These are phyloP conservation scores for Panus rudis DNA, from an alignment of 768 basidiomycete genomes.

Conservation along the genomic window DNA sequence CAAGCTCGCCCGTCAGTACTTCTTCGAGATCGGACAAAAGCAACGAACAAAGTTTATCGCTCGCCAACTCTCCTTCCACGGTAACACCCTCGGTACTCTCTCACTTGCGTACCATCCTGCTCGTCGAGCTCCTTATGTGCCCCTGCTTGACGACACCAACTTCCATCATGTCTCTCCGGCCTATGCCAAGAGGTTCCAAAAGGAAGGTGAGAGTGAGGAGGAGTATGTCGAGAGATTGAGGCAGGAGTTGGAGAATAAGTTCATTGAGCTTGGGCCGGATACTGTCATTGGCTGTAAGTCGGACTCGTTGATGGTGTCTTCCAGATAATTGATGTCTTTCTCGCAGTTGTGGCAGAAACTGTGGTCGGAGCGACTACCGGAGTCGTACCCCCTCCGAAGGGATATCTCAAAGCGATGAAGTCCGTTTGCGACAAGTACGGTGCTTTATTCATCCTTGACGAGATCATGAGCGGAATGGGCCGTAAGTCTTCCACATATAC, in stretches of 20 bases:
- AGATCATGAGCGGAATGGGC: slow-evolving; percentile 92
- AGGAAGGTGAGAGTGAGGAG: slow-evolving; percentile 61
- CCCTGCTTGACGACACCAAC: slow-evolving; percentile 52
- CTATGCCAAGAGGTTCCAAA: slow-evolving; percentile 75
- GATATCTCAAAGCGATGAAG: slow-evolving; percentile 83
- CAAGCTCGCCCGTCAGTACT: slow-evolving; percentile 76
- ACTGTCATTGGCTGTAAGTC: slow-evolving; percentile 75
- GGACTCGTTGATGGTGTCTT: slow-evolving; percentile 8
- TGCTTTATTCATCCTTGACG: slow-evolving; percentile 80
- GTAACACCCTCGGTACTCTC: slow-evolving; percentile 70
- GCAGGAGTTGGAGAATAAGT: slow-evolving; percentile 81
- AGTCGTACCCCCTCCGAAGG: slow-evolving; percentile 67
- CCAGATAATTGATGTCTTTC: neutral
- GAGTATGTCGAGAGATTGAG: slow-evolving; percentile 73
- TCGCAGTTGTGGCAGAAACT: slow-evolving; percentile 74
- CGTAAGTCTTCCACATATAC: slow-evolving; percentile 39
- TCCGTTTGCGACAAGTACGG: slow-evolving; percentile 68
- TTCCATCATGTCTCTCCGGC: slow-evolving; percentile 89
- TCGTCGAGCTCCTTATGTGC: slow-evolving; percentile 63
- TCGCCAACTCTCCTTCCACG: slow-evolving; percentile 75
- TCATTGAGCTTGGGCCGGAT: slow-evolving; percentile 72
- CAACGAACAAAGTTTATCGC: slow-evolving; percentile 75
- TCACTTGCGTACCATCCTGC: slow-evolving; percentile 60
- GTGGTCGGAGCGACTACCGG: slow-evolving; percentile 86
- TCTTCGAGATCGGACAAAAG: slow-evolving; percentile 58